A percentile compares a stretch with the other conserved stretches of the same genome.
These are phyloP conservation scores for Chaetomium olivaceum DNA, from an alignment of 2,329 filamentous ascomycete genomes.

Conservation along the genomic window DNA sequence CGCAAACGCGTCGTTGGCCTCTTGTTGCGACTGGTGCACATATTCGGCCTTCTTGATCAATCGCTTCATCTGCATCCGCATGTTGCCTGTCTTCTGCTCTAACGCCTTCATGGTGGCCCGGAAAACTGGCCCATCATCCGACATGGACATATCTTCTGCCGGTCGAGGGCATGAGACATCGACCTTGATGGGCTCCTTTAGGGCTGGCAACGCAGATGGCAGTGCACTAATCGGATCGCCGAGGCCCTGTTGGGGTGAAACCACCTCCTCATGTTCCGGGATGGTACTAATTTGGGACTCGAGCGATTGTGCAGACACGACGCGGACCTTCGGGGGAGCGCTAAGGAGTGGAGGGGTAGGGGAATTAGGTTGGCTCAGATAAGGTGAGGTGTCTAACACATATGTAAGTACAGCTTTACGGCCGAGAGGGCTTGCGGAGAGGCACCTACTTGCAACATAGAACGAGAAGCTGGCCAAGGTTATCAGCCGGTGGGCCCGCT, in stretches of 20 bases:
- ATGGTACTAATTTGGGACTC: slow-evolving; percentile 78
- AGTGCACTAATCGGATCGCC: slow-evolving; percentile 40
- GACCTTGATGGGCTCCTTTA: slow-evolving; percentile 67
- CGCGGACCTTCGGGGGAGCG: slow-evolving; percentile 73
- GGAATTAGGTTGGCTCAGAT: slow-evolving; percentile 61
- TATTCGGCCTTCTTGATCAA: slow-evolving; percentile 92
- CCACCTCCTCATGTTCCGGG: slow-evolving; percentile 63
- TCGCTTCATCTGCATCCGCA: slow-evolving; percentile 94
- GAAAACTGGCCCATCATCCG: slow-evolving; percentile 93
- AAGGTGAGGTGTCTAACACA: slow-evolving; percentile 44
- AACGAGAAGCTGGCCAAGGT: slow-evolving; percentile 92
- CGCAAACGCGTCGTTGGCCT: slow-evolving; percentile 82
- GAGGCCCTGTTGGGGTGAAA: slow-evolving; percentile 50
- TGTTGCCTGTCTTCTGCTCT: slow-evolving; percentile 93
- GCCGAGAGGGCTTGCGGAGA: neutral
- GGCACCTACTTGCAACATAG: slow-evolving; percentile 77
- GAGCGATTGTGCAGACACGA: slow-evolving; percentile 84
- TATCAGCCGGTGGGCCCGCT: slow-evolving; percentile 83
- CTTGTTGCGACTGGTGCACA: slow-evolving; percentile 73
- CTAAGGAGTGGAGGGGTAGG: slow-evolving; percentile 70
- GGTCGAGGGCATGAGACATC: slow-evolving; percentile 86
- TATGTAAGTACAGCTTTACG: slow-evolving; percentile 10
- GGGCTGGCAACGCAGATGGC: slow-evolving; percentile 27
- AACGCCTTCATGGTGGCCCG: slow-evolving; percentile 94
- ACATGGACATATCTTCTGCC: slow-evolving; percentile 78